These are phyloP conservation scores for Penicillium sumatraense DNA, from an alignment of 2,329 filamentous ascomycete species.

Conservation along the genomic window DNA sequence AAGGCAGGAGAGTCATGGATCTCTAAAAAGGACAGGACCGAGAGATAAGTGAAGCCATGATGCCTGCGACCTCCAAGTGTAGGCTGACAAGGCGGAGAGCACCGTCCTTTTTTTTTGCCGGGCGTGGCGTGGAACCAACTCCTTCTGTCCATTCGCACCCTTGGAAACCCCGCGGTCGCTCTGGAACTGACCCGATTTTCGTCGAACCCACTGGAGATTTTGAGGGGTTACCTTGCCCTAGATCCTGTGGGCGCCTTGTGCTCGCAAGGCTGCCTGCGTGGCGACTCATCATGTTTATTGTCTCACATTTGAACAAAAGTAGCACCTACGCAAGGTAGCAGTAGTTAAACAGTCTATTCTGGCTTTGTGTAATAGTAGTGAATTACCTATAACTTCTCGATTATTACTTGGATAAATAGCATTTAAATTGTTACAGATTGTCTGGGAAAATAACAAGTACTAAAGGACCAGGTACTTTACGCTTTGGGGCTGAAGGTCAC, in stretches of 20 bases:
- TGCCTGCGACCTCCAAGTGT: constrained; percentile 9
- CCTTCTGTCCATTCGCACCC: background rate
- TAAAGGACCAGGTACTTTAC: too few relatives aligned
- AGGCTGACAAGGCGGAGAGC: constrained; percentile 34
- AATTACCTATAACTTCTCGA: background rate
- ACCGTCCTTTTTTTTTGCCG: constrained; percentile 26
- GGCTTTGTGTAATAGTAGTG: too few relatives aligned
- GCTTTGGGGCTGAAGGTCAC: too few relatives aligned
- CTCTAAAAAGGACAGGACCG: constrained; percentile 19
- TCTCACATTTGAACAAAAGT: too few relatives aligned
- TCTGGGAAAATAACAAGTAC: too few relatives aligned
- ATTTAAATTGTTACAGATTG: too few relatives aligned
- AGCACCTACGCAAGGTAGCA: too few relatives aligned
- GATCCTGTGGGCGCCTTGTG: too few relatives aligned
- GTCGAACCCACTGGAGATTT: too few relatives aligned
- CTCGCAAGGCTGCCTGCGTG: background rate
- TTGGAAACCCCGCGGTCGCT: background rate
- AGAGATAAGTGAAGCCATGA: constrained; percentile 23
- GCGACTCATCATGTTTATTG: too few relatives aligned
- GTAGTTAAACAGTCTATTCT: too few relatives aligned
- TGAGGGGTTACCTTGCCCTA: too few relatives aligned
- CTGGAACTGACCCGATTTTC: background rate
- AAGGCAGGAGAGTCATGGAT: constrained; percentile 46
- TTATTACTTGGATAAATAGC: background rate
- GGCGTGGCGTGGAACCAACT: background rate